Evolutionary conservation across 176 grass and related monocot genomes (phyloP), one percentile per base, ranked within the genome.

Genomic region (Stipa capillata): DNA sequence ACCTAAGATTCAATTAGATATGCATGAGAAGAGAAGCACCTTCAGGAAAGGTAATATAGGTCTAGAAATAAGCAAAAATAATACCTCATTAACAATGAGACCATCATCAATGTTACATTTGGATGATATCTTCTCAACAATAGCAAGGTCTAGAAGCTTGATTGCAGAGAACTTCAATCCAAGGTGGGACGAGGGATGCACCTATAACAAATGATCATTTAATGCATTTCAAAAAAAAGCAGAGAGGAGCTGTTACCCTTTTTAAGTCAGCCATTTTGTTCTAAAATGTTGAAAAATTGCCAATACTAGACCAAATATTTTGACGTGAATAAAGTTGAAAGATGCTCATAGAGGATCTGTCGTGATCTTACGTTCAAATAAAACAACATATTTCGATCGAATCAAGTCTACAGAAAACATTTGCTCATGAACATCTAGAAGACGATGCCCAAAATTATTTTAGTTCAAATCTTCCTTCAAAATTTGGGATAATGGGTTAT

Each of bases 181-280:
- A 86, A 63, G 84, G 12, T 37, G 68, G 52, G 67, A 21, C 67
- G 63, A 72, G 56, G 68, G 37, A 52, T 60, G 76, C 72, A 21
- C 49, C 51, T 73, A 36, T 41, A 54, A 52, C 35, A 80, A 27
- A 65, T 11, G 40, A 23, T 4, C 34, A 65, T 39, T 20, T 51
- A 51, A 20, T 51, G 48, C n/a, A n/a, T n/a, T n/a, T n/a, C n/a
- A 51, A 51, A 51, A 51, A 51, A 51, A 16, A n/a, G n/a, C n/a
- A 51, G n/a, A 16, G 13, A 51, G 18, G n/a, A 51, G 48, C 18
- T 50, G 48, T 51, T 20, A 51, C 48, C 48, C 17, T 51, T 51
- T n/a, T 51, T 51, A 51, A 51, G n/a, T 51, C 17, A 51, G 48
- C 15, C 48, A 51, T 51, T 51, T 65, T 41, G 63, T 12, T n/a